These are phyloP conservation scores for Neurospora discreta DNA, from an alignment of 495 filamentous ascomycete genomes.

Conservation along the genomic window DNA sequence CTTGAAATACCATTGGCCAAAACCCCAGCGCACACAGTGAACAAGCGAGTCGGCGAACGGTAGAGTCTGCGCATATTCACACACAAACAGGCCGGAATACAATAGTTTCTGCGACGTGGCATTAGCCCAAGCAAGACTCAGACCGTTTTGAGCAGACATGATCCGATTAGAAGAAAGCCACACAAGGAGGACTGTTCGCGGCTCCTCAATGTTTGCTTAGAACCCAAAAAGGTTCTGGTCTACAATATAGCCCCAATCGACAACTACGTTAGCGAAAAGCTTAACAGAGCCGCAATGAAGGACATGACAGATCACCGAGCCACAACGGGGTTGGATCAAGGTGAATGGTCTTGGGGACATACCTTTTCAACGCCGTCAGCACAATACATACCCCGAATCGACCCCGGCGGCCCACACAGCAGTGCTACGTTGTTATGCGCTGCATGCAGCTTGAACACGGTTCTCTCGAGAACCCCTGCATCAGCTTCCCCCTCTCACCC, in stretches of 20 bases:
- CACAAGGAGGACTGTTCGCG: neutral
- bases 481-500: neutral
- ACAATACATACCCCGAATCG: neutral
- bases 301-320: neutral
- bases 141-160: neutral
- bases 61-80: neutral
- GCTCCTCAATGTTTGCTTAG: neutral
- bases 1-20: neutral
- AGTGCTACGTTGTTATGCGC: neutral
- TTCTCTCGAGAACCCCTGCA: neutral
- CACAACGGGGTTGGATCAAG: neutral
- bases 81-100: neutral
- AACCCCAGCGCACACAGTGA: neutral
- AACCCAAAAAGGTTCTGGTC: neutral
- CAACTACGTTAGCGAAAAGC: neutral
- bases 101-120: neutral
- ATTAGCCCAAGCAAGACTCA: neutral
- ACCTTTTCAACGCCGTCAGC: neutral
- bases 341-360: neutral
- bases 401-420: neutral
- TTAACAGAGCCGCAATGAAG: neutral
- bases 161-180: neutral
- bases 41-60: neutral
- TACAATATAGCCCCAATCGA: neutral
- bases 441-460: neutral